Percentiles rank a stretch among this genome's conserved stretches.
Conservation (phyloP, 1,284 basidiomycete species). For the Austropuccinia psidii region DNA sequence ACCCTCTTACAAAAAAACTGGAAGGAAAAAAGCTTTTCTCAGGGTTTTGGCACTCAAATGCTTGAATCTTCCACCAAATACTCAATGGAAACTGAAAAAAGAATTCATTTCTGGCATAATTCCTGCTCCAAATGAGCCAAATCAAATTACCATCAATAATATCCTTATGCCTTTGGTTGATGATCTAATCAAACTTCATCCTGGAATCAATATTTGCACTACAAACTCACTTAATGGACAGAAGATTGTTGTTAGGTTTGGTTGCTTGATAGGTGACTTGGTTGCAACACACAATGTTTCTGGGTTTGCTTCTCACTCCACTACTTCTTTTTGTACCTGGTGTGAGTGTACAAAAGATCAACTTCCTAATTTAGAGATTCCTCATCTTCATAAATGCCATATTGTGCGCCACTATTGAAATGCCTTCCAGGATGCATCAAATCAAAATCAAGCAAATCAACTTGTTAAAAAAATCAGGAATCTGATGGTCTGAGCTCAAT, state of each 20-base stretch:
- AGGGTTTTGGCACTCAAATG: not conserved
- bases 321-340: not conserved
- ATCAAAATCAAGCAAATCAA: no score
- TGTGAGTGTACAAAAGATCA: not conserved
- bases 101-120: not conserved
- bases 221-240: not conserved
- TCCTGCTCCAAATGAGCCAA: not conserved
- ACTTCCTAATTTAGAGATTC: no score
- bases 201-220: not conserved
- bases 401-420: no score
- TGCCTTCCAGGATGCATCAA: no score
- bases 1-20: not conserved
- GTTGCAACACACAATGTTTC: constrained; percentile 5
- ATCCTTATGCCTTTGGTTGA: not conserved
- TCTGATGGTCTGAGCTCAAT: no score
- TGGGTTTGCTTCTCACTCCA: constrained; percentile 3
- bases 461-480: no score
- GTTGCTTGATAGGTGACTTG: not conserved
- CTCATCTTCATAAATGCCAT: no score
- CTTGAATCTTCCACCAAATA: not conserved
- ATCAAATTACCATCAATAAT: not conserved
- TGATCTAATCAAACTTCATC: not conserved
- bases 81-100: not conserved
- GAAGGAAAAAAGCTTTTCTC: not conserved
- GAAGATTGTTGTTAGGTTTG: not conserved